These are phyloP conservation scores for Fusarium incarnatum DNA, from an alignment of 2,329 filamentous ascomycete species.

Conservation along the genomic window DNA sequence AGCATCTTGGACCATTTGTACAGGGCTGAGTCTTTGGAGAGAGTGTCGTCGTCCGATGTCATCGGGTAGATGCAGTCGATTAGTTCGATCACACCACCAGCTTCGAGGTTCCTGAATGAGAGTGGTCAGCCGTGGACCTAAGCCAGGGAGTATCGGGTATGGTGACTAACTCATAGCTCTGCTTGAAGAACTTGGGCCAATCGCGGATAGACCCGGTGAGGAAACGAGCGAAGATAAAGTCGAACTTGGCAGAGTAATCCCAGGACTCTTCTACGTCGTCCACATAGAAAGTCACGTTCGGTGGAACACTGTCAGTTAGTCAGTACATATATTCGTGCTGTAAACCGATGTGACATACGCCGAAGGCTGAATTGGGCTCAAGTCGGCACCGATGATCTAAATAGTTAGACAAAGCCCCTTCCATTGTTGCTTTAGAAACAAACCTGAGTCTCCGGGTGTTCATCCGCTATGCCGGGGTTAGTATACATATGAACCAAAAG, in stretches of 20 bases:
- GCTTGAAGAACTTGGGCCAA: conserved; percentile 30
- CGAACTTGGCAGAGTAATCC: conserved; percentile 22
- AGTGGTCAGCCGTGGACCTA: fast-evolving
- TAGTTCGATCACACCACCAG: conserved; percentile 22
- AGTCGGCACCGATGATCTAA: conserved; percentile 26
- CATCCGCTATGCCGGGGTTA: conserved; percentile 15
- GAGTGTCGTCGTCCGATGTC: conserved; percentile 10
- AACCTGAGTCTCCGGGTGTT: conserved; percentile 29
- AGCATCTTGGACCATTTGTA: conserved; percentile 19
- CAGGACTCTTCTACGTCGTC: conserved; percentile 25
- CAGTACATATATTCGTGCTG: background rate
- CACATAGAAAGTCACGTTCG: conserved; percentile 23
- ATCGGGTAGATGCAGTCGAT: conserved; percentile 32
- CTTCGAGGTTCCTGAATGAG: background rate
- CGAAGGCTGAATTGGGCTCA: conserved; percentile 27
- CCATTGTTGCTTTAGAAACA: fast-evolving
- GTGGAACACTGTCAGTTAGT: conserved; percentile 8
- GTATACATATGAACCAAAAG: fast-evolving
- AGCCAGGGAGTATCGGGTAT: fast-evolving
- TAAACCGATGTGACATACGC: background rate
- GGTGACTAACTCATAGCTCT: background rate
- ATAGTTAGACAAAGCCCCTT: background rate
- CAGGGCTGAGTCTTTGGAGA: background rate
- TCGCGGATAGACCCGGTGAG: conserved; percentile 23
- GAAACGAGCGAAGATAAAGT: conserved; percentile 32